Percentiles rank a stretch among this genome's conserved stretches.
Evolutionary conservation across 2,329 filamentous ascomycete genomes (phyloP).

Genomic region (Bipolaris sorokiniana): DNA sequence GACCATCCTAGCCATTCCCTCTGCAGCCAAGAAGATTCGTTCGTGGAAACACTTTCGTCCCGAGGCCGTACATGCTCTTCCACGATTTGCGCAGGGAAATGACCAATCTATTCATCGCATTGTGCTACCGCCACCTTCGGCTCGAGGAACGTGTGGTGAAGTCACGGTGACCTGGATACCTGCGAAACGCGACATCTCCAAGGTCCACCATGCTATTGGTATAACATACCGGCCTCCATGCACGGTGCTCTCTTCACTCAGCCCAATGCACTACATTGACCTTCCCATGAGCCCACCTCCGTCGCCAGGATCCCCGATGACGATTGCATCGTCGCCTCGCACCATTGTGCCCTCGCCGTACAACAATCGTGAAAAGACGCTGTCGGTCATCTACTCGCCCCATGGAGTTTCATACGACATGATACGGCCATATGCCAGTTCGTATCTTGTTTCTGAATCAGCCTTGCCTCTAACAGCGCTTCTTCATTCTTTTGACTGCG

Average conservation of each 20-base stretch:
- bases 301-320: slow-evolving; percentile 42
- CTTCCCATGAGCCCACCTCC: slow-evolving; percentile 48
- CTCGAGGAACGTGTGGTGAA: slow-evolving; percentile 65
- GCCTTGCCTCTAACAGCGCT: slow-evolving; percentile 68
- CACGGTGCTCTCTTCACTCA: slow-evolving; percentile 43
- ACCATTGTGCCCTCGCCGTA: slow-evolving; percentile 43
- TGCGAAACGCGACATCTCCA: slow-evolving; percentile 65
- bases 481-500: slow-evolving; percentile 67
- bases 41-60: slow-evolving; percentile 72
- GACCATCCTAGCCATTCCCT: slow-evolving; percentile 69
- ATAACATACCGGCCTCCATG: slow-evolving; percentile 72
- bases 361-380: slow-evolving; percentile 51
- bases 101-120: slow-evolving; percentile 55
- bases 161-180: slow-evolving; percentile 73
- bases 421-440: slow-evolving; percentile 62
- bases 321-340: slow-evolving; percentile 41
- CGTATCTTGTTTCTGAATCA: slow-evolving; percentile 62
- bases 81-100: slow-evolving; percentile 51
- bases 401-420: slow-evolving; percentile 64
- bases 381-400: slow-evolving; percentile 69
- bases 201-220: slow-evolving; percentile 70
- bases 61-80: slow-evolving; percentile 52
- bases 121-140: slow-evolving; percentile 60
- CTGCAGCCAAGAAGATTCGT: slow-evolving; percentile 68
- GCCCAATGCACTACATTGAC: slow-evolving; percentile 44